These are phyloP conservation scores for Melanopsichium pennsylvanicum DNA, from an alignment of 1,284 basidiomycete genomes.

Conservation along the genomic window DNA sequence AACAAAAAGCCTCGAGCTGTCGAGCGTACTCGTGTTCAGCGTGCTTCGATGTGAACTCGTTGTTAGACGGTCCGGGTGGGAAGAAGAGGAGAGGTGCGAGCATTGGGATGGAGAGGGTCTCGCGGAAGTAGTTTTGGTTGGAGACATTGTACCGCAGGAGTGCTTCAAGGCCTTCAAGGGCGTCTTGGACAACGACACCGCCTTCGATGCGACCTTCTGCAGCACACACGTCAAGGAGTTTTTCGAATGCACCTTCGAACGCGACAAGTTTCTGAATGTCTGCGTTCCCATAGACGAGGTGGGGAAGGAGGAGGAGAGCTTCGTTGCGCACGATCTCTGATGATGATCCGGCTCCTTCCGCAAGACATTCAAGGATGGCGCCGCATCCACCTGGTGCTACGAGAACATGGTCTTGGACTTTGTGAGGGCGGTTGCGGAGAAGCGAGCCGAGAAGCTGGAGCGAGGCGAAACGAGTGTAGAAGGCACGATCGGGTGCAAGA, in stretches of 20 bases:
- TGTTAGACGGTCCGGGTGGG: constrained; percentile 70
- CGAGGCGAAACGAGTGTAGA: constrained; percentile 86
- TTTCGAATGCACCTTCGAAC: constrained; percentile 96
- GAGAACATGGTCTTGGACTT: constrained; percentile 87
- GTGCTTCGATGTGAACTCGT: constrained; percentile 69
- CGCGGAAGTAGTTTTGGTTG: constrained; percentile 98
- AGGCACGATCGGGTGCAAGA: constrained; percentile 67
- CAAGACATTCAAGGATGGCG: constrained; percentile 72
- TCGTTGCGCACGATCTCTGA: constrained; percentile 65
- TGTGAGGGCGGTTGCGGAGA: constrained; percentile 74
- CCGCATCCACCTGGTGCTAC: constrained; percentile 78
- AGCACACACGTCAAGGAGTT: constrained; percentile 85
- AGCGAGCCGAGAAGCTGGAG: constrained; percentile 84
- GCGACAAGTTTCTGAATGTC: constrained; percentile 97
- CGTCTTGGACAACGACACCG: constrained; percentile 87
- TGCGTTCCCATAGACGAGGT: constrained; percentile 82
- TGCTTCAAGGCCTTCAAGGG: constrained; percentile 82
- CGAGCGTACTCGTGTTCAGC: constrained; percentile 66
- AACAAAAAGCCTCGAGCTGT: constrained; percentile 84
- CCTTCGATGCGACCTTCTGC: constrained; percentile 86
- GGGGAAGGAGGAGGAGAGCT: constrained; percentile 78
- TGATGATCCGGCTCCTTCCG: constrained; percentile 66
- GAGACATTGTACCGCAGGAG: constrained; percentile 91
- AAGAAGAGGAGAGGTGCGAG: constrained; percentile 86
- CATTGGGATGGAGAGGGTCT: constrained; percentile 82